Percentiles rank a stretch among this genome's conserved stretches.
Evolutionary conservation across 1,139 yeast species (phyloP).

Genomic region (Geotrichum fermentans): DNA sequence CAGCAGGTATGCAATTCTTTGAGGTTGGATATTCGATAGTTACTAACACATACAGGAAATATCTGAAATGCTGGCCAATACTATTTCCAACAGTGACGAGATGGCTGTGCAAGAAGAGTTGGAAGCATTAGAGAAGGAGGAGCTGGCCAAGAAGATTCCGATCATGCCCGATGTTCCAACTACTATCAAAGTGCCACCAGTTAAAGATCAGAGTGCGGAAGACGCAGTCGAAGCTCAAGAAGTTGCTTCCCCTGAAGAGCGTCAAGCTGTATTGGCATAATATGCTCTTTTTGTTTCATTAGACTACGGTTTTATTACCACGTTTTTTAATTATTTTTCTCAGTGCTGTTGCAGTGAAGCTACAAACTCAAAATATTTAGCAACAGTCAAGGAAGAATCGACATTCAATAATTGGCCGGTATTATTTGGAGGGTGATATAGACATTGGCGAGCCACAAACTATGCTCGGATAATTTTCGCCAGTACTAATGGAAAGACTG

Average conservation of each 20-base stretch:
- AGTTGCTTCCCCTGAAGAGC: slow-evolving; percentile 3
- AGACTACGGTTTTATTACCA: background rate
- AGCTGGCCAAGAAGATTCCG: slow-evolving; percentile 26
- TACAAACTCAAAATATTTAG: too few species aligned
- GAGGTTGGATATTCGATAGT: background rate
- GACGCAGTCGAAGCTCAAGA: background rate
- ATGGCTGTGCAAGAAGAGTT: slow-evolving; percentile 64
- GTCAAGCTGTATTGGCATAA: slow-evolving; percentile 14
- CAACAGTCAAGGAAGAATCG: too few species aligned
- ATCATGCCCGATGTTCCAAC: slow-evolving; percentile 16
- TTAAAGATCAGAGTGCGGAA: background rate
- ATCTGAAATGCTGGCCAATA: slow-evolving; percentile 43
- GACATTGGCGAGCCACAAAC: too few species aligned
- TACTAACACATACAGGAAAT: slow-evolving; percentile 35
- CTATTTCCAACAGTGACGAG: slow-evolving; percentile 54
- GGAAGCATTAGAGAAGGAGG: slow-evolving; percentile 48
- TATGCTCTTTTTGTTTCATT: background rate
- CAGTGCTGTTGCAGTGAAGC: too few species aligned
- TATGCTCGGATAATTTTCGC: too few species aligned
- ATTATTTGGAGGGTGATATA: too few species aligned
- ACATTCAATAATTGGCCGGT: too few species aligned
- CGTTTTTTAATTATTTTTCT: background rate
- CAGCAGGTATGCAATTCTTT: slow-evolving; percentile 44
- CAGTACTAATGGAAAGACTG: too few species aligned
- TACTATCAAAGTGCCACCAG: background rate